These are phyloP conservation scores for Moesziomyces aphidis DNA, from an alignment of 1,284 basidiomycete species.

Conservation along the genomic window DNA sequence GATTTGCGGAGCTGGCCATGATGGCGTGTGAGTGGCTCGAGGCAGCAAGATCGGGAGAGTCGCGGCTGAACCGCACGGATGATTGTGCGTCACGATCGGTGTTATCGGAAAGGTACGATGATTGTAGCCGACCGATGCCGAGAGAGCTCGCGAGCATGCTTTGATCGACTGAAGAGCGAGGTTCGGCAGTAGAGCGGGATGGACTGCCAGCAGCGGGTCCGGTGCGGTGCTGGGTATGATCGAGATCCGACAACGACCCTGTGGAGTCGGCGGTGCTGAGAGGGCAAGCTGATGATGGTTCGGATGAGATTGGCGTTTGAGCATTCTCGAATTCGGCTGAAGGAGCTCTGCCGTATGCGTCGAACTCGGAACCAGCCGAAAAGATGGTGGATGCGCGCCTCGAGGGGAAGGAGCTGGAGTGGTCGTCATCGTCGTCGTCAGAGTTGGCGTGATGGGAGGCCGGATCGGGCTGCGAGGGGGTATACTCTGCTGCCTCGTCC, in stretches of 20 bases:
- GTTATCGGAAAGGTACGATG: background rate
- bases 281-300: slow-evolving; percentile 2
- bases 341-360: slow-evolving; percentile 19
- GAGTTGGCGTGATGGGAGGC: slow-evolving; percentile 5
- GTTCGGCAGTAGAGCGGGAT: background rate
- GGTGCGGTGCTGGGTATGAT: background rate
- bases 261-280: slow-evolving; percentile 21
- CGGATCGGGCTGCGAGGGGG: background rate
- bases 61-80: background rate
- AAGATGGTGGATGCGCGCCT: slow-evolving; percentile 53
- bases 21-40: slow-evolving; percentile 25
- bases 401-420: slow-evolving; percentile 2
- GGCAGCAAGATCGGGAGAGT: background rate
- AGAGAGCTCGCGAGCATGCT: slow-evolving; percentile 33
- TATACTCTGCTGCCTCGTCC: slow-evolving; percentile 54
- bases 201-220: background rate
- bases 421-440: slow-evolving; percentile 21
- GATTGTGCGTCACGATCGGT: background rate
- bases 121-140: slow-evolving; percentile 42
- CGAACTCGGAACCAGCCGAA: slow-evolving; percentile 49
- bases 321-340: background rate
- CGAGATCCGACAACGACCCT: slow-evolving; percentile 14
- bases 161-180: slow-evolving; percentile 3
- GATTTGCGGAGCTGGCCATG: slow-evolving; percentile 47
- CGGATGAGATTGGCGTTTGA: background rate